Evolutionary conservation across 1,284 basidiomycete species (phyloP), one percentile per base, ranked within the genome.

Genomic region (Inonotus hispidus): DNA sequence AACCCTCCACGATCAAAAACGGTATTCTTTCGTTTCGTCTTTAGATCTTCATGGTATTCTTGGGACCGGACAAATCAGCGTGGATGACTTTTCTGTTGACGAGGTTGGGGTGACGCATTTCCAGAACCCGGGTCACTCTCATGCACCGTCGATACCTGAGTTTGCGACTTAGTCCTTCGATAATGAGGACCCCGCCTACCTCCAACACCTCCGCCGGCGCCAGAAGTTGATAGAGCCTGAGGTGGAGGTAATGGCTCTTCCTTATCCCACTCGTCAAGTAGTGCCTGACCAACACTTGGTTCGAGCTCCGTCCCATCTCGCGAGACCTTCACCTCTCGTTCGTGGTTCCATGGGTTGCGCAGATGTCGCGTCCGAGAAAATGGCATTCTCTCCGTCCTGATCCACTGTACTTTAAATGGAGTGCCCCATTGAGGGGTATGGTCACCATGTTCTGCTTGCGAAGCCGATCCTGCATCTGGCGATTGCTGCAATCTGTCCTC

Each of bases 291-390:
- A 38, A 94, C 82, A n/a, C 70, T 71, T 1, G 94, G 92, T 72
- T 96, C 94, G 25, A 97, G 73, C 73, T 97, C 94, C 1, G 94
- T 96, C 13, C 94, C 94, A 69, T 97, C 94, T 58, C 93, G 80
- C 11, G 92, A 96, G 10, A 95, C 88, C 77, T 95, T 96, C 65
- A 96, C 84, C 71, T 96, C 93, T 53, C 90, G 79, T 64, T 91
- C 91, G 68, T 93, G 87, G 66, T 96, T 95, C 95, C 94, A 97
- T 0, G 91, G 90, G 69, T 97, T 97, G 43, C 93, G 85, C 57
- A 96, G 73, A 69, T 93, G 88, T 47, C 87, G 81, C 29, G 90
- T 90, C 54, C 82, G 82, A 66, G 79, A 77, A 73, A 97, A 96
- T 1, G 92, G 85, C n/a, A 97, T 72, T 3, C 82, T 80, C 6